Base-by-base conservation (phyloP, 2,329 filamentous ascomycete genomes). In the Leptoxyphium fumago region DNA sequence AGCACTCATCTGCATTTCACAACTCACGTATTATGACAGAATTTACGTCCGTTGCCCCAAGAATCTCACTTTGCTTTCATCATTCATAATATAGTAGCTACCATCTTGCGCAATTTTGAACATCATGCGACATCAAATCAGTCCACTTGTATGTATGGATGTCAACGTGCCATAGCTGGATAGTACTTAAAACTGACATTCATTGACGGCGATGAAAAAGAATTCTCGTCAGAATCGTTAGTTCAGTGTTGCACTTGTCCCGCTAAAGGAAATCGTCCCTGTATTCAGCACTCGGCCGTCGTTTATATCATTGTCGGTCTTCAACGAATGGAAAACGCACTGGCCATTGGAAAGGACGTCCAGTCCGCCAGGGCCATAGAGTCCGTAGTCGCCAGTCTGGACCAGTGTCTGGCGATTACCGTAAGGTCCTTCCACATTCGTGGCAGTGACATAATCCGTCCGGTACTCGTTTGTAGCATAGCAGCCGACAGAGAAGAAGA, bases 401-500 rank as follows among this genome's bases (percentile, higher is more conserved):
- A 56, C 42, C 42, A 58, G 44, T n/a, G 46, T 38, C 40, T 47
- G 41, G n/a, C 50, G 39, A 38, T 52, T 40, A n/a, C 43, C 41
- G 38, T 53, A 56, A 15, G 53, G 53, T 18, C 52, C 52, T 8
- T 18, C 15, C 21, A 52, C 41, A 36, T 36, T 15, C 10, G 40
- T 45, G 30, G 43, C 45, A 5, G 49, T 54, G 8, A 51, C 49
- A 42, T 55, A 56, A 32, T 44, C 49, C 17, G 48, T 45, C n/a
- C 47, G 51, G 39, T 56, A 56, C 45, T 45, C 46, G 41, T 46
- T 41, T 15, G 46, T 47, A 30, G 43, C 39, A 28, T 46, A 52
- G 49, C 52, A 56, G 29, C 50, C 50, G 6, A 44, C 50, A 42
- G 45, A 48, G 50, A 51, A 56, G 45, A 56, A 55, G 18, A 55